Conservation (phyloP, 2,329 filamentous ascomycete species). For the Scedosporium dehoogii region DNA sequence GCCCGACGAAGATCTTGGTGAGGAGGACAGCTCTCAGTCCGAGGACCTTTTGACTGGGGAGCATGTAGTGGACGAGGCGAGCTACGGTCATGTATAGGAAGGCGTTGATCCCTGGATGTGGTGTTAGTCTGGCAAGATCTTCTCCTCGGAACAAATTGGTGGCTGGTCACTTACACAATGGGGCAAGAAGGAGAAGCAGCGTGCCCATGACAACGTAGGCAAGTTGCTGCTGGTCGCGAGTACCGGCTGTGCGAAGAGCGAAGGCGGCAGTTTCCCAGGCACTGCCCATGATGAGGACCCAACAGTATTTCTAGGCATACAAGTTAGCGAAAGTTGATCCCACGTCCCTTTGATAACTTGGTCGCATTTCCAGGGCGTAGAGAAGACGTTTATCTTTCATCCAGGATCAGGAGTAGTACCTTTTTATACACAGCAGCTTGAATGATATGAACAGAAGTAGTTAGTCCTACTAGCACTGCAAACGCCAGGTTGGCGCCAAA, state of each 20-base stretch:
- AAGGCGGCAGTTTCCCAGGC: slow-evolving; percentile 30
- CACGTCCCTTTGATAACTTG: neutral
- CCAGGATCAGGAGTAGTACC: slow-evolving; percentile 10
- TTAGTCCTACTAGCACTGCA: slow-evolving; percentile 20
- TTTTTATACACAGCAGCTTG: slow-evolving; percentile 22
- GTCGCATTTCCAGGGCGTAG: neutral
- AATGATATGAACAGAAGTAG: slow-evolving; percentile 16
- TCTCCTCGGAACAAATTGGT: too few species aligned
- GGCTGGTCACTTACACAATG: slow-evolving; percentile 21
- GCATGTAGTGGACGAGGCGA: slow-evolving; percentile 26
- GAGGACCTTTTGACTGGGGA: slow-evolving; percentile 26
- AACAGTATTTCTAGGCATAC: slow-evolving; percentile 19
- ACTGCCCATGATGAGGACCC: slow-evolving; percentile 29
- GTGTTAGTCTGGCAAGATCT: slow-evolving; percentile 2
- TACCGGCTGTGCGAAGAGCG: slow-evolving; percentile 22
- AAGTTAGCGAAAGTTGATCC: neutral
- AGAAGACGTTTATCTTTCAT: too few species aligned
- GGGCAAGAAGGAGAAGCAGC: slow-evolving; percentile 30
- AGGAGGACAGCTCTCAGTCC: slow-evolving; percentile 25
- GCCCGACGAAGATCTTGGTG: slow-evolving; percentile 34
- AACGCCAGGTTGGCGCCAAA: slow-evolving; percentile 23
- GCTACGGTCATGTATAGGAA: slow-evolving; percentile 35
- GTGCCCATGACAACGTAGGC: slow-evolving; percentile 20
- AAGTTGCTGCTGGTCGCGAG: slow-evolving; percentile 26
- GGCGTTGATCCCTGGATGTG: slow-evolving; percentile 27